Base-by-base conservation (phyloP, 1,284 basidiomycete genomes). In the Ceratobasidium sp. region DNA sequence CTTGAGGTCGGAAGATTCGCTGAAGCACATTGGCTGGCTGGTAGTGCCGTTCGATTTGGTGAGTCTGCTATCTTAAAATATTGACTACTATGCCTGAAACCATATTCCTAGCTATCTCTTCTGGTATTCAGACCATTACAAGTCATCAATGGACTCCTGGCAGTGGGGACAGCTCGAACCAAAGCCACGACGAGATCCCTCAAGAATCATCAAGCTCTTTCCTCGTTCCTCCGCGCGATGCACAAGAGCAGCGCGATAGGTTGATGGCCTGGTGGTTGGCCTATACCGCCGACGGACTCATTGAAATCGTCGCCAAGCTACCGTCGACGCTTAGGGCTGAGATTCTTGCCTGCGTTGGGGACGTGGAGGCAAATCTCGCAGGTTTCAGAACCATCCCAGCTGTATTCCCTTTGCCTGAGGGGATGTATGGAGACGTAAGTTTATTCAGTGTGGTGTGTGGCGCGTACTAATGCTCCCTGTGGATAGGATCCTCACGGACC, bases 1-100 rank as follows among this genome's bases (percentile, higher is more conserved):
- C 63, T 66, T 35, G 46, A 66, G 41, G 49, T 54, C 2, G 63
- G 63, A 9, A 47, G 49, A 18, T 66, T 66, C 49, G 35, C 47
- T 21, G 63, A 66, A 35, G 63, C 63, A 13, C 63, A 66, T 16
- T 66, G 63, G 63, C 49, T 66, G 35, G 63, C 63, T 32, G 52
- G 63, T 14, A 66, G 32, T 54, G 63, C 63, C 4, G 32, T 66
- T 23, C 28, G 63, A 28, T 66, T 66, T 26, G 63, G 63, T 66
- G 23, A 66, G 63, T 38, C 35, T 38, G 11, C 32, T 35, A 18
- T 13, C 13, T n/a, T 2, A 18, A 21, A 38, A 16, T 18, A 23
- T 32, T 16, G 13, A 9, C 5, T 8, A 14, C 35, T 38, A 11
- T 52, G 30, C 5, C 2, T n/a, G 23, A 28, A 18, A 49, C 35